These are phyloP conservation scores for Lycium ferocissimum DNA, from an alignment of 257 asterid genomes.

Conservation along the genomic window DNA sequence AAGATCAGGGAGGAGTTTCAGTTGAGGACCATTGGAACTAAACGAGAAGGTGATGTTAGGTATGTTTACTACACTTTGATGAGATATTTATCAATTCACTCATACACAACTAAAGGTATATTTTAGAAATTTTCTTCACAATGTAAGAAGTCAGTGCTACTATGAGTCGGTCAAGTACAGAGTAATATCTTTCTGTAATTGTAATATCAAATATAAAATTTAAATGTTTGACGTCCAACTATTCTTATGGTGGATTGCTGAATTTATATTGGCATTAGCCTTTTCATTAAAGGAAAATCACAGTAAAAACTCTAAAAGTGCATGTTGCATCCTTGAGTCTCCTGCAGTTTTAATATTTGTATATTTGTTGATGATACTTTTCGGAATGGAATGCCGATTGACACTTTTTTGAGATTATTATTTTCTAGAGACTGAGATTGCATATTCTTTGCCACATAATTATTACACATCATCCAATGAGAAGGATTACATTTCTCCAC, in stretches of 20 bases:
- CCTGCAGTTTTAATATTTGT: background rate
- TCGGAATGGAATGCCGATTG: background rate
- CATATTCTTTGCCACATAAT: background rate
- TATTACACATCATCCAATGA: background rate
- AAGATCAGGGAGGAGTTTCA: constrained; percentile 89
- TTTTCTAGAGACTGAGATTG: constrained; percentile 13
- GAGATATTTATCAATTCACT: constrained; percentile 15
- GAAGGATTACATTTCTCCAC: background rate
- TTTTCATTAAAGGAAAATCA: constrained; percentile 1
- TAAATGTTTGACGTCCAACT: background rate
- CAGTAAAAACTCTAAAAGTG: background rate
- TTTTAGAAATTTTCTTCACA: background rate
- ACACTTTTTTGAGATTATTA: constrained; percentile 11
- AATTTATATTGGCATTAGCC: background rate
- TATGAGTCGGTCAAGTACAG: background rate
- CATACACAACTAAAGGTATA: background rate
- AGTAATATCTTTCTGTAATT: background rate
- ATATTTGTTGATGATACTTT: background rate
- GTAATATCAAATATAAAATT: background rate
- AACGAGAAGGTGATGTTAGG: constrained; percentile 94
- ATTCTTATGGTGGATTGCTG: background rate
- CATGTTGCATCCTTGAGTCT: background rate
- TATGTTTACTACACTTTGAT: constrained; percentile 38
- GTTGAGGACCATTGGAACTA: constrained; percentile 86
- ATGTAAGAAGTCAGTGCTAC: background rate